Evolutionary conservation across 768 basidiomycete genomes (phyloP).

Genomic region (Pleurotus djamor): DNA sequence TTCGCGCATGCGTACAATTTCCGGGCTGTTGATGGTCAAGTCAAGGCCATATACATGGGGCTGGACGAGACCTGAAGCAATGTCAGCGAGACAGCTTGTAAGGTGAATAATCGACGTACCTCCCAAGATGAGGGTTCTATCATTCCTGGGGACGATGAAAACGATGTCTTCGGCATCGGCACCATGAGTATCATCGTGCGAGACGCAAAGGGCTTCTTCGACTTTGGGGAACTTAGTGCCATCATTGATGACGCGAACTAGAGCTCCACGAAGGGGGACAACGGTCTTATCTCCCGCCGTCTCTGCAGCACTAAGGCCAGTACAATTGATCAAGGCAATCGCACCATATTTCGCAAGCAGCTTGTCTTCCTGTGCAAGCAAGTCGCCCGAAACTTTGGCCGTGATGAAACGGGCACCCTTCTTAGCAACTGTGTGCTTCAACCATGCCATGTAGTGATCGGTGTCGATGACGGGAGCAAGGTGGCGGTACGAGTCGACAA

Average conservation of each 20-base stretch:
- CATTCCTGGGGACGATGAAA: constrained; percentile 33
- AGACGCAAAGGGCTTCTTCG: constrained; percentile 26
- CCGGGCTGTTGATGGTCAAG: constrained; percentile 21
- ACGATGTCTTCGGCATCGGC: constrained; percentile 26
- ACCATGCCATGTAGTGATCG: constrained; percentile 31
- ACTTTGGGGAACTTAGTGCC: constrained; percentile 32
- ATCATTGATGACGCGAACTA: constrained; percentile 32
- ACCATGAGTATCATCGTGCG: constrained; percentile 25
- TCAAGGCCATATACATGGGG: constrained; percentile 19
- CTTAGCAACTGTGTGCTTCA: constrained; percentile 18
- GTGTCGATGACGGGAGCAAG: constrained; percentile 33
- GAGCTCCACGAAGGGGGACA: constrained; percentile 34
- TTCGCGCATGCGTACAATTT: constrained; percentile 25
- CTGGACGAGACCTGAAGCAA: constrained; percentile 19
- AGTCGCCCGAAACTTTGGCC: constrained; percentile 24
- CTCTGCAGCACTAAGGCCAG: constrained; percentile 26
- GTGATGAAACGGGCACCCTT: constrained; percentile 28
- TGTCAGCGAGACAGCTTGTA: background rate
- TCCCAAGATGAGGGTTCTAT: constrained; percentile 30
- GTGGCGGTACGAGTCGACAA: constrained; percentile 31
- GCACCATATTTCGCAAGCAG: constrained; percentile 23
- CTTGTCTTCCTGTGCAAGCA: constrained; percentile 21
- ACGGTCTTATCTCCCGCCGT: constrained; percentile 29
- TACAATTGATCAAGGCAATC: constrained; percentile 30
- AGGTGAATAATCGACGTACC: constrained; percentile 5